Conservation (phyloP, 129 eudicot genomes). For the Helianthus annuus region DNA sequence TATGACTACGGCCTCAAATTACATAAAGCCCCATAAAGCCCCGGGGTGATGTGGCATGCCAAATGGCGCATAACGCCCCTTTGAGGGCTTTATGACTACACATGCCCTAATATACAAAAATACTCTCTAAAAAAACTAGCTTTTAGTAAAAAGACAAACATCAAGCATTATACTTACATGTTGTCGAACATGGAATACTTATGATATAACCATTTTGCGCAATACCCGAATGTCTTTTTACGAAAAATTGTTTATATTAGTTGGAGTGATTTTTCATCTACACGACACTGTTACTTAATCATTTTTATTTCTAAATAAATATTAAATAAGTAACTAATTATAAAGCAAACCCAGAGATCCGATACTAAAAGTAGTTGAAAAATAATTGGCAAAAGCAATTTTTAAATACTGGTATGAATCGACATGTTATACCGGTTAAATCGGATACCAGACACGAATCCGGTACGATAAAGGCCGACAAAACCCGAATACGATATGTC, state of each 20-base stretch:
- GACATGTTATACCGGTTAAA: too few species aligned
- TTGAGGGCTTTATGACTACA: too few species aligned
- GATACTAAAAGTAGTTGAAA: background rate
- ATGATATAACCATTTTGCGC: conserved; percentile 27
- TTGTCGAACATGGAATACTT: conserved; percentile 2
- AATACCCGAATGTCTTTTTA: conserved; percentile 20
- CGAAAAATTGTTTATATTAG: conserved; percentile 5
- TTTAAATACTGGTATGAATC: too few species aligned
- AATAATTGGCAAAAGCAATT: background rate
- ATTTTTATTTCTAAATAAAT: background rate
- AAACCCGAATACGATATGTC: too few species aligned
- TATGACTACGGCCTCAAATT: too few species aligned
- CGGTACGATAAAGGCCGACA: too few species aligned
- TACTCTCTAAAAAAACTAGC: background rate
- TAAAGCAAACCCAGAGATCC: background rate
- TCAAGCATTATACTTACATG: background rate
- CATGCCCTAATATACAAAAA: too few species aligned
- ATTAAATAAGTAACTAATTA: too few species aligned
- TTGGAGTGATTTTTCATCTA: background rate
- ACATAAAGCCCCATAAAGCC: too few species aligned
- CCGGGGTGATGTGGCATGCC: too few species aligned
- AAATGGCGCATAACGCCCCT: too few species aligned
- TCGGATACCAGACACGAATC: too few species aligned
- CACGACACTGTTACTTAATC: background rate
- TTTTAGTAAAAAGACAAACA: background rate